These are phyloP conservation scores for Trichoderma aggressivum DNA, from an alignment of 2,329 filamentous ascomycete genomes.

Conservation along the genomic window DNA sequence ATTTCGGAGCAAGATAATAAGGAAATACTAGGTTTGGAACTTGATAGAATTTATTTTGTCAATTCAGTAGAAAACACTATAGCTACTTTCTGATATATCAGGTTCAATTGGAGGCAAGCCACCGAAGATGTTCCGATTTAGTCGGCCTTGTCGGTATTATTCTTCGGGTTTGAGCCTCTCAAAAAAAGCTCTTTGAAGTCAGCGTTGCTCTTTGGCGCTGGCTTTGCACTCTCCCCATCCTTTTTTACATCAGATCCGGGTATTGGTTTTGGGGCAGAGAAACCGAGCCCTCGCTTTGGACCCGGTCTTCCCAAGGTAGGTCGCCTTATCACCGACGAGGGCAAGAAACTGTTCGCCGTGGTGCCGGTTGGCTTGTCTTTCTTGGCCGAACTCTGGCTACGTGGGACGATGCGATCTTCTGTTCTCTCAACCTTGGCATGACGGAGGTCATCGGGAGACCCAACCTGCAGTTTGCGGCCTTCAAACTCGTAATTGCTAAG, in stretches of 20 bases:
- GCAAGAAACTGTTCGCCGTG: slow-evolving; percentile 38
- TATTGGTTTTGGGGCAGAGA: slow-evolving; percentile 31
- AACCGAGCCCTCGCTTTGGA: slow-evolving; percentile 44
- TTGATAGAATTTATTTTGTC: not conserved
- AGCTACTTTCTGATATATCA: not conserved
- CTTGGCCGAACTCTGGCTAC: slow-evolving; percentile 33
- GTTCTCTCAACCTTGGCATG: slow-evolving; percentile 44
- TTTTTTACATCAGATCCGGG: slow-evolving; percentile 22
- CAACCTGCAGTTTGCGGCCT: slow-evolving; percentile 52
- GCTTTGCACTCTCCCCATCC: slow-evolving; percentile 20
- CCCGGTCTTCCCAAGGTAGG: slow-evolving; percentile 40
- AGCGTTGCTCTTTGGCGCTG: slow-evolving; percentile 50
- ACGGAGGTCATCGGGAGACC: slow-evolving; percentile 53
- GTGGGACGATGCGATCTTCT: slow-evolving; percentile 28
- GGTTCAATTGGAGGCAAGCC: not conserved
- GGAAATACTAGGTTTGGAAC: not conserved
- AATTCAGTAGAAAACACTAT: not conserved
- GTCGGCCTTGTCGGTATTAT: slow-evolving; percentile 13
- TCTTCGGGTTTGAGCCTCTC: slow-evolving; percentile 20
- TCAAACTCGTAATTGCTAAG: slow-evolving; percentile 56
- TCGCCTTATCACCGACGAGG: slow-evolving; percentile 43
- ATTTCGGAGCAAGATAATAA: not conserved
- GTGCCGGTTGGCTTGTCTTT: slow-evolving; percentile 21
- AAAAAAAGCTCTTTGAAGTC: slow-evolving; percentile 57
- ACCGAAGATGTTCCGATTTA: not conserved